Conservation (phyloP, 2,329 filamentous ascomycete species). For the Beauveria australis region DNA sequence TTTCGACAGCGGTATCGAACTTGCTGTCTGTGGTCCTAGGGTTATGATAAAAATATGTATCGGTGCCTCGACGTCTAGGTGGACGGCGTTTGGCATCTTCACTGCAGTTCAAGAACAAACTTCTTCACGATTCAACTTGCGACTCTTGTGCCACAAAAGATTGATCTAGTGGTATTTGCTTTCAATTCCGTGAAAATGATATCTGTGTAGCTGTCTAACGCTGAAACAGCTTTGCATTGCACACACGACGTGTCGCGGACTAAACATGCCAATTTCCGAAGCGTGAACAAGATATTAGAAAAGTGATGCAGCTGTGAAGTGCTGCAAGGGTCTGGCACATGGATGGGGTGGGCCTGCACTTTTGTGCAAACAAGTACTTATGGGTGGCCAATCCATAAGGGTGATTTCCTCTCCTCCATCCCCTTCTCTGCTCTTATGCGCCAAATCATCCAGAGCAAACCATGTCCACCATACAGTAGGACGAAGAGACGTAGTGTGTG, state of each 20-base stretch:
- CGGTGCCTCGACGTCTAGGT: not conserved
- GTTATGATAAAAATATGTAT: slow-evolving; percentile 11
- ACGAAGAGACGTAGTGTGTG: not conserved
- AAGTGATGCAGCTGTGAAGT: not conserved
- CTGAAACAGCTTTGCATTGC: not conserved
- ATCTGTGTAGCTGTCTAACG: not conserved
- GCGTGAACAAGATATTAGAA: not conserved
- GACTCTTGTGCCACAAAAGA: not conserved
- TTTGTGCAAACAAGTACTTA: not conserved
- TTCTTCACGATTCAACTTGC: not conserved
- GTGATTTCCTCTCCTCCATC: not conserved
- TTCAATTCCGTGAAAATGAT: not conserved
- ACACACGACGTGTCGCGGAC: not conserved
- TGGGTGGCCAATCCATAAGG: not conserved
- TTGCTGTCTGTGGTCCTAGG: slow-evolving; percentile 10
- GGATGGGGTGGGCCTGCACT: not conserved
- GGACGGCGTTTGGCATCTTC: slow-evolving; percentile 2
- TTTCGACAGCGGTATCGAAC: not conserved
- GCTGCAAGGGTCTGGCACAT: not conserved
- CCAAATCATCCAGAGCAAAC: no score
- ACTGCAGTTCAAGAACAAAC: slow-evolving; percentile 1
- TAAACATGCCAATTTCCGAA: not conserved
- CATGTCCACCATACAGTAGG: not conserved
- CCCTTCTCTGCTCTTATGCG: not conserved
- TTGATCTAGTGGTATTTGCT: not conserved